Evolutionary conservation across 257 asterid genomes (phyloP), one percentile per base, ranked within the genome.

Genomic region (Jacaranda copaia): DNA sequence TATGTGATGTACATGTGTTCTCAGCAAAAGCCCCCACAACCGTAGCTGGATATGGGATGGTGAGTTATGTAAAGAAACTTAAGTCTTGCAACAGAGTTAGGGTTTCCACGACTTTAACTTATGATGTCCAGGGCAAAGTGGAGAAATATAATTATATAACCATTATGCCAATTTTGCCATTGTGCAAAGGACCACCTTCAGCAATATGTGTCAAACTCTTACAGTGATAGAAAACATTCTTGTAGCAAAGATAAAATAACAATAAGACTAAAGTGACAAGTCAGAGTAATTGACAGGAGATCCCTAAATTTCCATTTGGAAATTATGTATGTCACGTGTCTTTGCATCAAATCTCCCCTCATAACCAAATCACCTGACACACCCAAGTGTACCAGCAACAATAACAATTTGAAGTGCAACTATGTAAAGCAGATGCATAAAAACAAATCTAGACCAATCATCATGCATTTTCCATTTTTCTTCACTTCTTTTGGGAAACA

Each of bases 1-100:
- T 70, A 68, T 68, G 72, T 49, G 76, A 40, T 38, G 7, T 48
- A 18, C n/a, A 75, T 52, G n/a, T 46, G 19, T 14, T 19, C 36
- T 39, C 42, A 6, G 66, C 45, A 73, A 73, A 58, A 51, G 63
- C 79, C 18, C 56, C 59, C 25, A 25, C 19, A 76, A 42, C 46
- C 53, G 39, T 16, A 39, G 10, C 39, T 55, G 35, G 18, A 45
- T 45, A 46, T 11, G 32, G 53, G 61, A 60, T 7, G 15, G 19
- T 55, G 3, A 5, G 5, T 51, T 18, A 39, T 52, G 42, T 20
- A 45, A 11, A 67, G 43, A 70, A 70, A 35, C 38, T 70, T 70
- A 19, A 18, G 43, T 55, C 42, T 42, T 3, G 58, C 64, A 70
- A 13, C 18, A 32, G 4, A 57, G 39, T 55, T 42, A 56, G 13